A percentile compares a stretch with the other conserved stretches of the same genome.
These are phyloP conservation scores for Uronychia binucleata DNA, from an alignment of 73 alveolate genomes.

Conservation along the genomic window DNA sequence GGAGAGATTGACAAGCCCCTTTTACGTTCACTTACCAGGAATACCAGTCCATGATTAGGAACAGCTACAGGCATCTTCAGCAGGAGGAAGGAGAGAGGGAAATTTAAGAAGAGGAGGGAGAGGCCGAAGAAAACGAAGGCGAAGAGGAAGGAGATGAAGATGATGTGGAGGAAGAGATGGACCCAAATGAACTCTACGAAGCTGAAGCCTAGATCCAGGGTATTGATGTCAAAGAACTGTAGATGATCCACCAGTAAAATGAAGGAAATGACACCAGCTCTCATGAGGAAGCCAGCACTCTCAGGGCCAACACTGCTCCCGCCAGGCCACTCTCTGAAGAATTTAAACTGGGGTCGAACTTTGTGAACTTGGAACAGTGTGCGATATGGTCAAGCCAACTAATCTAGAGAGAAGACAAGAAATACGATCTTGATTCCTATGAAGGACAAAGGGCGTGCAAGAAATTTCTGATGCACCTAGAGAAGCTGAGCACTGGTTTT, in stretches of 20 bases:
- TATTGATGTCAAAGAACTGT: slow-evolving; percentile 2
- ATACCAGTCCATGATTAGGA: not conserved
- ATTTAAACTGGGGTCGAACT: slow-evolving; percentile 15
- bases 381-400: slow-evolving; percentile 12
- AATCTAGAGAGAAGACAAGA: slow-evolving; percentile 45
- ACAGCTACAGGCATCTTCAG: not conserved
- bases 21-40: not conserved
- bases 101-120: not conserved
- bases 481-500: slow-evolving; percentile 58
- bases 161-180: slow-evolving; percentile 8
- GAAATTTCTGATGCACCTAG: slow-evolving; percentile 70
- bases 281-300: slow-evolving; percentile 23
- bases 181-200: not conserved
- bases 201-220: slow-evolving; percentile 8
- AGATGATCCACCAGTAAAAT: not conserved
- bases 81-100: not conserved
- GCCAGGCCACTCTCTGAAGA: slow-evolving; percentile 39
- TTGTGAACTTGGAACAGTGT: not conserved
- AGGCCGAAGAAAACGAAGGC: not conserved
- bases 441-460: slow-evolving; percentile 83
- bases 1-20: not conserved
- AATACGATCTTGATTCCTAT: slow-evolving; percentile 75
- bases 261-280: slow-evolving; percentile 1
- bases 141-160: slow-evolving; percentile 1
- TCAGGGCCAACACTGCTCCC: slow-evolving; percentile 51